Base-by-base conservation (phyloP, 2,329 filamentous ascomycete species). In the Ophiognomonia clavigignenti-juglandacearum region DNA sequence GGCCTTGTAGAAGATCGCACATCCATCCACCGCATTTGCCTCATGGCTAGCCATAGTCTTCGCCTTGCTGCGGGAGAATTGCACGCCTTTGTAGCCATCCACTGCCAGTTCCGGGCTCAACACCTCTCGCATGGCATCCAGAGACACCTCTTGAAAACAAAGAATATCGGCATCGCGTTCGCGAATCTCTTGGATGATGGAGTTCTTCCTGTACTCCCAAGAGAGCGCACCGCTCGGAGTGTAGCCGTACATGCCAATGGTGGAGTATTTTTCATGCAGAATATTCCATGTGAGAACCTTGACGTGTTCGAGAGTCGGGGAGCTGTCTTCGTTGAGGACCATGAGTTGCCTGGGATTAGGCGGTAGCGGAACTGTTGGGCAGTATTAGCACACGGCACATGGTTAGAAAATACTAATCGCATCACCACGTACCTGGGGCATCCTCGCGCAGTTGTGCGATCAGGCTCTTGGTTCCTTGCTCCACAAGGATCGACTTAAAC, bases 211-310 rank as follows among this genome's bases (percentile, higher is more conserved):
- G 60, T 88, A 90, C 31, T 93, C 86, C 93, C 93, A 98, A 23
- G 80, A 74, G 20, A 98, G 74, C 8, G 89, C 89, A 46, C 78
- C 79, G 14, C 84, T 85, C 3, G 93, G 88, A 0, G 90, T 92
- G 64, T 97, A 97, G 36, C 92, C 92, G 63, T 96, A 97, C 53
- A 88, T 82, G 45, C 83, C 77, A 45, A 82, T 76, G 0, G 91
- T 96, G 4, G 91, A 91, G 58, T 93, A 95, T 60, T 90, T 88
- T 66, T 96, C 90, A 67, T 92, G 96, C 10, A 98, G 78, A 39
- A 92, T 95, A 64, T 98, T 98, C 83, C 93, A 96, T 19, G 88
- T 95, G 52, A 97, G 75, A 8, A 95, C 84, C 48, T 87, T 88
- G 63, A 97, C 82, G 44, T 82, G 85, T 60, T 96, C 81, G 53